These are phyloP conservation scores for Raffaelea arxii DNA, from an alignment of 2,329 filamentous ascomycete genomes.

Conservation along the genomic window DNA sequence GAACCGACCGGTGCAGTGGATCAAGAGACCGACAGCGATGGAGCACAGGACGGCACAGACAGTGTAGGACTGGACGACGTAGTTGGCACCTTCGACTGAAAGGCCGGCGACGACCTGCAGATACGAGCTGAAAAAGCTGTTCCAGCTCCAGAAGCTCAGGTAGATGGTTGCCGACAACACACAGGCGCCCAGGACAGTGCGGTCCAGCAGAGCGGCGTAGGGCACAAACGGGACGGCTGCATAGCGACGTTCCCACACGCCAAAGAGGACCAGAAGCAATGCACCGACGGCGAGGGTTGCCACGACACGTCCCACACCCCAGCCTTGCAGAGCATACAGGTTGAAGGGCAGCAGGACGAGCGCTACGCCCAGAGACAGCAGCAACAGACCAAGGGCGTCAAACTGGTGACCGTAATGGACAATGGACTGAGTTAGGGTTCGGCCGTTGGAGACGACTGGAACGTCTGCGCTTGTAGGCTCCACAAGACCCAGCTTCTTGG, in stretches of 20 bases:
- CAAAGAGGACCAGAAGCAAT: conserved; percentile 26
- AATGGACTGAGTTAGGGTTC: conserved; percentile 33
- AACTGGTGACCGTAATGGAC: conserved; percentile 49
- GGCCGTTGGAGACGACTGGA: neutral
- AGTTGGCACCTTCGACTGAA: conserved; percentile 10
- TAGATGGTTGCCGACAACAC: conserved; percentile 5
- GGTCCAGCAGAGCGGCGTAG: conserved; percentile 33
- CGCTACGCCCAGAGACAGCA: conserved; percentile 49
- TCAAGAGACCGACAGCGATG: conserved; percentile 31
- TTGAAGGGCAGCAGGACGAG: conserved; percentile 60
- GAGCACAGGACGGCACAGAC: conserved; percentile 29
- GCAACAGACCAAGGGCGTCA: conserved; percentile 50
- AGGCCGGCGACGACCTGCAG: conserved; percentile 14
- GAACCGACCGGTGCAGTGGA: conserved; percentile 39
- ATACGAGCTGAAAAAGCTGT: conserved; percentile 13
- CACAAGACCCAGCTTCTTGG: conserved; percentile 39
- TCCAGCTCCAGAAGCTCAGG: conserved; percentile 12
- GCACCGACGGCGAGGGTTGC: conserved; percentile 26
- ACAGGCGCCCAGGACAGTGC: conserved; percentile 28
- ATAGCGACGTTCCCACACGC: conserved; percentile 25
- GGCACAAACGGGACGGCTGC: conserved; percentile 28
- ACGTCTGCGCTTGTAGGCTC: too few relatives aligned
- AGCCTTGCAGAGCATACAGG: conserved; percentile 37
- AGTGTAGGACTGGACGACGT: conserved; percentile 10
- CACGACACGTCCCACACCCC: conserved; percentile 32